Evolutionary conservation across 371 early-diverging fungal genomes (phyloP), one percentile per base, ranked within the genome.

Genomic region (Rhizopus microsporus): DNA sequence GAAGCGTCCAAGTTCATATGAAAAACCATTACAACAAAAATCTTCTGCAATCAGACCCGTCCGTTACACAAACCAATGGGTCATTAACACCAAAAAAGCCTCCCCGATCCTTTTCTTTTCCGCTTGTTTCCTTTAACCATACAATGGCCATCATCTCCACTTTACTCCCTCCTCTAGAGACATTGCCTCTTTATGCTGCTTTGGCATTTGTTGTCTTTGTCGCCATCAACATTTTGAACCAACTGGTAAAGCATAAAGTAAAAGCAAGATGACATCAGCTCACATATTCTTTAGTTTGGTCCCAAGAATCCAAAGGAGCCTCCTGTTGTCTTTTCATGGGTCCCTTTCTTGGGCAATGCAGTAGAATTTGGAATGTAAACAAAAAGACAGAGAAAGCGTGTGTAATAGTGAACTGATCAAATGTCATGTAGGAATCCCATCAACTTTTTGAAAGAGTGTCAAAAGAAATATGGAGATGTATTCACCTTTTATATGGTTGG

Each of bases 401-500:
- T 42, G 9, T 49, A 13, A 6, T 29, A 43, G 29, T 44, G 7
- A 39, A 40, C 6, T 56, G 3, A 23, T 38, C 17, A 5, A 42
- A 51, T 37, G 13, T 55, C 23, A 32, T 48, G 1, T 58, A 80
- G 77, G 33, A 83, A 93, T 65, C 97, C 98, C 31, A 82, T 98
- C 68, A 69, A 81, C 55, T 97, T 96, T 65, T 82, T 95, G 56
- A 81, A 80, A 59, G 79, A 90, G 5, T 77, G 75, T 46, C 80
- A 77, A 61, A 65, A 75, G 50, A 75, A 89, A 74, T 90, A 93
- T 62, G 97, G 97, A 66, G 95, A 96, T 78, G 77, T 88, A 49
- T 98, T 92, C 74, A 95, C 97, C 9, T 95, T 95, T 63, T 71
- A 90, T 47, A 91, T 98, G 93, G 84, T 94, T 60, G 96, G 96